Base-by-base conservation (phyloP, 345 rosid species). In the Noccaea bulbosa region DNA sequence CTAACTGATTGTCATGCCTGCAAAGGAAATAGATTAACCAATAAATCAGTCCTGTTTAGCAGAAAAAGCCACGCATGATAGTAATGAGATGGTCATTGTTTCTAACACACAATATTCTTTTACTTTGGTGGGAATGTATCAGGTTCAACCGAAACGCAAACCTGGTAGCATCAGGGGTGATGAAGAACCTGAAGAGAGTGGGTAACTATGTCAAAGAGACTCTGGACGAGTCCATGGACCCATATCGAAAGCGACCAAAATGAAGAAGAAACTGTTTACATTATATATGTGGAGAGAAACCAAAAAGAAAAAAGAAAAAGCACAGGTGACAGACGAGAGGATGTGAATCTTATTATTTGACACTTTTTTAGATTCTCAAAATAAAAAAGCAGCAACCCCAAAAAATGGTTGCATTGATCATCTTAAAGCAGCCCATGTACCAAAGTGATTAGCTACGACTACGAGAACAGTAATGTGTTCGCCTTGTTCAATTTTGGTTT, bases 91-190 rank as follows among this genome's bases (percentile, higher is more conserved):
- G 48, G 14, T 41, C 11, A 56, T 22, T 56, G 77, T n/a, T 47
- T 49, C 69, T 41, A 35, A 33, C 67, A 54, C 34, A 50, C 16
- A 8, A 9, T 47, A 34, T 35, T 50, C 2, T 1, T 61, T 17
- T 15, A 5, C 30, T 5, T 41, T 1, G 12, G 24, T 46, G 30
- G 64, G 35, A 38, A 65, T 73, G 50, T 33, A 67, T 70, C 77
- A 87, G 90, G 83, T 87, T 83, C 62, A 79, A 83, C 11, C 78
- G 90, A 69, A 87, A 85, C 8, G 90, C 90, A 11, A 78, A 61
- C 66, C 69, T 87, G 69, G 92, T 87, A 34, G 89, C 90, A 4
- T 73, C 84, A 12, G 89, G 92, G 43, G 88, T 87, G 71, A 75
- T 85, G 38, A 82, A 69, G 75, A 83, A 85, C 82, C 59, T 82